phyloP scores from a whole-genome alignment of 1,284 basidiomycete genomes.

The Heterobasidion parviporum region DNA sequence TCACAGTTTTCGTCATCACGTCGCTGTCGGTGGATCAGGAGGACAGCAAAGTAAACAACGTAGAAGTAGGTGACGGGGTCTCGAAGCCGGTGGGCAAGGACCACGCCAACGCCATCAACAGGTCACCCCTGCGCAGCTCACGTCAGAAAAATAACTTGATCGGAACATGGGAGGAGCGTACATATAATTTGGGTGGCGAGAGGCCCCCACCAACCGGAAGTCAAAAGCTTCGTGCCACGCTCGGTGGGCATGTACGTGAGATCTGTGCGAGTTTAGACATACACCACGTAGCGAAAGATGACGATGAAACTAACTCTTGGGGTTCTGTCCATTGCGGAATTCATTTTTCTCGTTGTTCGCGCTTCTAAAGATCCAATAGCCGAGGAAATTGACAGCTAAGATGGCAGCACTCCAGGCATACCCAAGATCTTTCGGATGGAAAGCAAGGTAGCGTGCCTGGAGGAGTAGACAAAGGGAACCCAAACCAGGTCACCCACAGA shows the following conservation, averaged over 20 bases:
- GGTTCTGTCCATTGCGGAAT: slow-evolving; percentile 90
- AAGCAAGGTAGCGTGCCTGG: slow-evolving; percentile 92
- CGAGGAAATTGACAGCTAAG: slow-evolving; percentile 61
- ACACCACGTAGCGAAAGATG: background rate
- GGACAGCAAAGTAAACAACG: slow-evolving; percentile 79
- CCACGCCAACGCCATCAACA: slow-evolving; percentile 90
- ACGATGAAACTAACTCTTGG: slow-evolving; percentile 60
- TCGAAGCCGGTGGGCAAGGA: slow-evolving; percentile 89
- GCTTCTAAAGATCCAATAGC: slow-evolving; percentile 89
- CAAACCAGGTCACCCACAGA: slow-evolving; percentile 88
- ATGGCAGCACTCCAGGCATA: slow-evolving; percentile 53
- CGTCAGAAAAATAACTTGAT: slow-evolving; percentile 2
- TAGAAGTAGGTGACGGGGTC: slow-evolving; percentile 98
- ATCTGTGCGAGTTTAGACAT: slow-evolving; percentile 32
- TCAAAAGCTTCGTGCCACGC: slow-evolving; percentile 85
- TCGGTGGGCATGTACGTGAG: slow-evolving; percentile 80
- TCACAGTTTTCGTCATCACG: slow-evolving; percentile 92
- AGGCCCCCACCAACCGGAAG: slow-evolving; percentile 97
- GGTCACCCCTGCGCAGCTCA: slow-evolving; percentile 54
- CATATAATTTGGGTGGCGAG: slow-evolving; percentile 92
- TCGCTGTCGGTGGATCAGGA: slow-evolving; percentile 86
- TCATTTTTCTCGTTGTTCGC: slow-evolving; percentile 94
- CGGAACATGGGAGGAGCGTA: slow-evolving; percentile 27
- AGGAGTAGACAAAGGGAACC: slow-evolving; percentile 96
- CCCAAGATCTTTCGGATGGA: slow-evolving; percentile 78